Evolutionary conservation across 176 grass and related monocot species (phyloP).

Genomic region (Carex parvula): DNA sequence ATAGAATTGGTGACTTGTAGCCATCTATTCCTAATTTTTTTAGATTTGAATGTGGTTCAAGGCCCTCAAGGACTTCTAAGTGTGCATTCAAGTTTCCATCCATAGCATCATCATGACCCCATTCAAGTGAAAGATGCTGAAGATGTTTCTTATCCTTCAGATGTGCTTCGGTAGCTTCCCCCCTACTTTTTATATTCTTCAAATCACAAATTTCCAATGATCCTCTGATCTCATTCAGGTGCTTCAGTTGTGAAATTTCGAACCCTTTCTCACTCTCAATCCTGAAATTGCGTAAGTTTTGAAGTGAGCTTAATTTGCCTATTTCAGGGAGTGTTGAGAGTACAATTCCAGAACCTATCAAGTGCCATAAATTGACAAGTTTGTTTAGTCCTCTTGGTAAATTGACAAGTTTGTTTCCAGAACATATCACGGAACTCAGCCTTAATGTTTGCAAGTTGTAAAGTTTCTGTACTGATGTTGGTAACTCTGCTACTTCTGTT

Average conservation of each 20-base stretch:
- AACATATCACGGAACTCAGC: no score
- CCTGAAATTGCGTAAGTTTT: neutral
- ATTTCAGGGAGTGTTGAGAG: no score
- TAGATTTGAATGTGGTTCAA: neutral
- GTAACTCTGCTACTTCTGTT: neutral
- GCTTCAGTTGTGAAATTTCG: slow-evolving; percentile 1
- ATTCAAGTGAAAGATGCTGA: neutral
- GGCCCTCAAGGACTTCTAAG: neutral
- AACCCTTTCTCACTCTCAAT: slow-evolving; percentile 6
- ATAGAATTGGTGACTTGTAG: neutral
- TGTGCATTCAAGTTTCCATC: neutral
- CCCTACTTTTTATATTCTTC: neutral
- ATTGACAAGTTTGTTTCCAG: no score
- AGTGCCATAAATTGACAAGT: neutral
- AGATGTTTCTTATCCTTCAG: slow-evolving; percentile 16
- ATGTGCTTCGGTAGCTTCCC: neutral
- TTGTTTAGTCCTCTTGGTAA: slow-evolving; percentile 6
- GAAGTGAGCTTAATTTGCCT: neutral
- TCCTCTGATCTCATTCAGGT: slow-evolving; percentile 13
- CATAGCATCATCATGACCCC: neutral
- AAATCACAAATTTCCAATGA: neutral
- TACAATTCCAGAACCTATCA: no score
- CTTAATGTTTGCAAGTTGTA: neutral
- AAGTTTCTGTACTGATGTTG: slow-evolving; percentile 8
- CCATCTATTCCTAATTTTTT: neutral